Base-by-base conservation (phyloP, 2,329 filamentous ascomycete genomes). In the Pseudogymnoascus sp. region DNA sequence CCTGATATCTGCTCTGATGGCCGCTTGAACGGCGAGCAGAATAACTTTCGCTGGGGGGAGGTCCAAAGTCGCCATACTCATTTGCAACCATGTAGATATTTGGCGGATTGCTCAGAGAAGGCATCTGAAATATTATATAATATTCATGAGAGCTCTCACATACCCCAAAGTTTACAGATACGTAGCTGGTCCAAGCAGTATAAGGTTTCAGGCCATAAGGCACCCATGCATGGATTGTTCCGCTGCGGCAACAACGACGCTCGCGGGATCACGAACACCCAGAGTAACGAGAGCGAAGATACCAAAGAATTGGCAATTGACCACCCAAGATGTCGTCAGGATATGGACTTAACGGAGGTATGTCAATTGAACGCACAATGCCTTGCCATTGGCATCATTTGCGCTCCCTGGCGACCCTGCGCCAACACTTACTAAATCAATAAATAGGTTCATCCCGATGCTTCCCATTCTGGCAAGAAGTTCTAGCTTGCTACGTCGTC, bases 381-480 rank as follows among this genome's bases (percentile, higher is more conserved):
- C 59, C 6, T 25, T 42, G 65, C 16, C 61, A 3, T 40, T 25
- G 40, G 11, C 18, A 42, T 62, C 28, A 37, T 40, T 40, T 25
- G 18, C 36, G 59, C 28, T 16, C 28, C 56, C 25, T 21, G 14
- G 16, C 18, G 50, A 8, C 25, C 12, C 36, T 36, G 7, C 16
- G 23, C 12, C 16, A 10, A 46, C 59, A 44, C 16, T 62, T 63
- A 59, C 40, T 64, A 16, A 44, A 18, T 59, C 70, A 53, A 61
- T 56, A 28, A 28, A 28, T 37, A 87, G 84, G 84, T 72, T 82
- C 84, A 67, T 81, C 80, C 70, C 90, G 93, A 78, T 99, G 95
- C 87, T 97, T 96, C 82, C 91, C 93, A 75, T 99, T 97, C 86
- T 99, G 95, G 95, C 95, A 99, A 81, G 95, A 99, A 79, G 87